Conservation (phyloP, 1,284 basidiomycete genomes). For the Ceratobasidium sp. region DNA sequence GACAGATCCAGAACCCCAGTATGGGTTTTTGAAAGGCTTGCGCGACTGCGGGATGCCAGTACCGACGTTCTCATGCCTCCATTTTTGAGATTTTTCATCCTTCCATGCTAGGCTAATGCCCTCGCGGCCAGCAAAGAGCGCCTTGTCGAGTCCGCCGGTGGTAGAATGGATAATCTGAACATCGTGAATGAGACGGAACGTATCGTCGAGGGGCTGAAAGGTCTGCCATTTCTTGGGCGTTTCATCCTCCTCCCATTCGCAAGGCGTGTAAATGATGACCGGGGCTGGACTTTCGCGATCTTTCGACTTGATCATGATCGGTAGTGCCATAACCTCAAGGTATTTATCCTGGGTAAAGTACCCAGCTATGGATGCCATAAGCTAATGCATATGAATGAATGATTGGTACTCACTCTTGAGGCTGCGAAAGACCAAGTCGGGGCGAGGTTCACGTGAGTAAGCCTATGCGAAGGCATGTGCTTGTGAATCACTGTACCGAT, state of each 20-base stretch:
- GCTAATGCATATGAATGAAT: background rate
- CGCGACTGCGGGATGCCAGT: constrained; percentile 49
- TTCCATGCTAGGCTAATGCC: constrained; percentile 52
- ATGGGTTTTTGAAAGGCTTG: constrained; percentile 43
- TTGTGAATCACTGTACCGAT: constrained; percentile 47
- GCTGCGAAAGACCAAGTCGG: background rate
- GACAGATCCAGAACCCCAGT: constrained; percentile 53
- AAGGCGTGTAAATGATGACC: constrained; percentile 52
- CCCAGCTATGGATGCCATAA: constrained; percentile 47
- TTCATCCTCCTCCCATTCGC: constrained; percentile 41
- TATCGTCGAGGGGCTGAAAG: constrained; percentile 36
- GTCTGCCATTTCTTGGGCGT: too few relatives aligned
- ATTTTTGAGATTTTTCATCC: constrained; percentile 47
- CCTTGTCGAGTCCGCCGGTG: constrained; percentile 50
- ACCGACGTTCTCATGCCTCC: constrained; percentile 49
- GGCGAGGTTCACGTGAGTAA: too few relatives aligned
- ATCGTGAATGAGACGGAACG: constrained; percentile 53
- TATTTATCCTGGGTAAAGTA: constrained; percentile 50
- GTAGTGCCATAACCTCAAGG: constrained; percentile 53
- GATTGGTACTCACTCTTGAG: constrained; percentile 3
- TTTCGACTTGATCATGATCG: constrained; percentile 50
- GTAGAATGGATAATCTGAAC: constrained; percentile 49
- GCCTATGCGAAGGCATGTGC: too few relatives aligned
- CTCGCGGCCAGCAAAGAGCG: constrained; percentile 53
- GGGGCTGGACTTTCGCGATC: constrained; percentile 52